Percentiles rank a stretch among this genome's conserved stretches.
Evolutionary conservation across 2,329 filamentous ascomycete genomes (phyloP).

Genomic region (Kalmusia sp.): DNA sequence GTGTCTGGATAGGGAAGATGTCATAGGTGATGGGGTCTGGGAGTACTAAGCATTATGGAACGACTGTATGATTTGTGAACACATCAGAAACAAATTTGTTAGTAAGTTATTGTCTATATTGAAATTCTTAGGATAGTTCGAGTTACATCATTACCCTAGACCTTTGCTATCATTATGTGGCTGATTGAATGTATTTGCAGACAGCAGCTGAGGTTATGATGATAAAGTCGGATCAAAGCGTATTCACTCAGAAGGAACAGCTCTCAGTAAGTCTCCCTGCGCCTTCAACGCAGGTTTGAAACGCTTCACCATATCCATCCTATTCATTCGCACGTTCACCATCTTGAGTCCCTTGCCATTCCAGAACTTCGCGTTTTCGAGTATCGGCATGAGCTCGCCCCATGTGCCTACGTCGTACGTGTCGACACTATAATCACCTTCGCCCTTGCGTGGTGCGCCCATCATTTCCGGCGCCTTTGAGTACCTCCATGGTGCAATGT

Average conservation of each 20-base stretch:
- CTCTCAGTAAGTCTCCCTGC: constrained; percentile 8
- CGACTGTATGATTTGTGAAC: too few relatives aligned
- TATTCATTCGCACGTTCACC: constrained; percentile 52
- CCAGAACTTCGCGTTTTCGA: constrained; percentile 45
- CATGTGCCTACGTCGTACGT: constrained; percentile 51
- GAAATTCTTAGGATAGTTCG: too few relatives aligned
- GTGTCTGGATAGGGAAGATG: constrained; percentile 1
- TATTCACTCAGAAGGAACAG: not conserved
- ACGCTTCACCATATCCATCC: constrained; percentile 38
- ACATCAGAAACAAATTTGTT: too few relatives aligned
- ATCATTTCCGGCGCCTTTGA: constrained; percentile 20
- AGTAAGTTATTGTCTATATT: too few relatives aligned
- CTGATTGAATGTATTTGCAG: too few relatives aligned
- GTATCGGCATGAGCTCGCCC: constrained; percentile 52
- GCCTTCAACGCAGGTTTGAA: constrained; percentile 15
- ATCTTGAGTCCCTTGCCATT: constrained; percentile 50
- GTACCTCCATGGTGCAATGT: constrained; percentile 29
- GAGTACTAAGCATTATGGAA: too few relatives aligned
- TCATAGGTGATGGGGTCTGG: constrained; percentile 1
- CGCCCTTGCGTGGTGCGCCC: constrained; percentile 32
- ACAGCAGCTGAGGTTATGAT: too few relatives aligned
- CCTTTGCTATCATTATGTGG: too few relatives aligned
- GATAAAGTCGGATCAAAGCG: not conserved
- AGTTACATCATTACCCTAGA: too few relatives aligned
- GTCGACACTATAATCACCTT: constrained; percentile 44